These are phyloP conservation scores for Dendrocalamus latiflorus DNA, from an alignment of 202 grass and related monocot species.

Conservation along the genomic window DNA sequence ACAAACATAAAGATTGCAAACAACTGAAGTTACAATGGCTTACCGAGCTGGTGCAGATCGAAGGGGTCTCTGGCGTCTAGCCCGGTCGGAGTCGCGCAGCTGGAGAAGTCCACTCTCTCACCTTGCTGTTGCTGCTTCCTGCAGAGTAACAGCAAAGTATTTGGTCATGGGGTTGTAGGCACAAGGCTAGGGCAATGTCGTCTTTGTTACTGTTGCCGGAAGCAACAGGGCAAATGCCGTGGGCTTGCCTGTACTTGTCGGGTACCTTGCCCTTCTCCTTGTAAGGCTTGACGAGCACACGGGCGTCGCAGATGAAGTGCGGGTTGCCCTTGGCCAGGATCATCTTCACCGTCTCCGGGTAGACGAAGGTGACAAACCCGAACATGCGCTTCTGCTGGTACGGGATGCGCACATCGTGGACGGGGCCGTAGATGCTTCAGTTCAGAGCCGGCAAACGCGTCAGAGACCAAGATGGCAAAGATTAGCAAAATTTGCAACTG, in stretches of 20 bases:
- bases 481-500: neutral
- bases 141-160: conserved; percentile 24
- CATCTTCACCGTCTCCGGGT: conserved; percentile 95
- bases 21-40: neutral
- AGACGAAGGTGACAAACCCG: conserved; percentile 94
- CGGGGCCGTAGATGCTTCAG: conserved; percentile 88
- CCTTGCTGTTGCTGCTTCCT: conserved; percentile 74
- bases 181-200: neutral
- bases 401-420: conserved; percentile 94
- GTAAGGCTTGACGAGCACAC: conserved; percentile 96
- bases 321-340: conserved; percentile 97
- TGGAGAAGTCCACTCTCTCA: conserved; percentile 66
- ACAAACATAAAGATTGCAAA: neutral
- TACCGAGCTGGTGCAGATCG: conserved; percentile 83
- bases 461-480: neutral
- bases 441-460: neutral
- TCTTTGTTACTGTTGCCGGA: neutral
- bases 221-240: conserved; percentile 10
- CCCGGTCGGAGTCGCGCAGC: conserved; percentile 54
- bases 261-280: conserved; percentile 99
- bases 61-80: conserved; percentile 70
- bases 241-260: conserved; percentile 72
- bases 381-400: conserved; percentile 99
- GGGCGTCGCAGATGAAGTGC: conserved; percentile 94
- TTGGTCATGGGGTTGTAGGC: neutral